phyloP scores from a whole-genome alignment of 2,329 filamentous ascomycete species.

The Oidium heveae region DNA sequence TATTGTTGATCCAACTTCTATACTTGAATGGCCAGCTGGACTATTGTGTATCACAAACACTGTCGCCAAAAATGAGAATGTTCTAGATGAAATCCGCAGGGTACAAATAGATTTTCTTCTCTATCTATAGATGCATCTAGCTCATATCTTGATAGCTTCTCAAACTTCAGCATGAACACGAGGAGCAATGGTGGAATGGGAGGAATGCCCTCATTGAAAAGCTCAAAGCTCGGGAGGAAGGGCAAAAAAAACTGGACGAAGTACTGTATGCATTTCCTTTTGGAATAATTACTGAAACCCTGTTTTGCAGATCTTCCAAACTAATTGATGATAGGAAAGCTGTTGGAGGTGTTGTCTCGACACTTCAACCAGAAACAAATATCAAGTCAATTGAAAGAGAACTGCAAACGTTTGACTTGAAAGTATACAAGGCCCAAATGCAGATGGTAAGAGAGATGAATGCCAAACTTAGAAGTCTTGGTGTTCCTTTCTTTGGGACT shows the following conservation, averaged over 20 bases:
- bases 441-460: conserved; percentile 34
- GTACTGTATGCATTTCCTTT: conserved; percentile 20
- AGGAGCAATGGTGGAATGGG: conserved; percentile 32
- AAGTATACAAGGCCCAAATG: conserved; percentile 32
- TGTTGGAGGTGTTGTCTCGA: conserved; percentile 18
- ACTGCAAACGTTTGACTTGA: conserved; percentile 30
- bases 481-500: conserved; percentile 34
- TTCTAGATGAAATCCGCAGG: conserved; percentile 19
- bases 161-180: conserved; percentile 33
- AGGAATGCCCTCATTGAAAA: conserved; percentile 24
- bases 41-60: conserved; percentile 24
- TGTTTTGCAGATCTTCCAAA: not conserved
- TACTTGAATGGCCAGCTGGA: conserved; percentile 25
- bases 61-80: conserved; percentile 19
- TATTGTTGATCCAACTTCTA: conserved; percentile 19
- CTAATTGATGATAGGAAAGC: conserved; percentile 16
- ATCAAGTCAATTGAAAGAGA: conserved; percentile 24
- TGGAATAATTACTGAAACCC: not conserved
- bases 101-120: conserved; percentile 4
- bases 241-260: conserved; percentile 26
- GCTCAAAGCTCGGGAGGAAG: conserved; percentile 24
- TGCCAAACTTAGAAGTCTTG: conserved; percentile 27
- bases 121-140: not conserved
- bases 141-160: conserved; percentile 23
- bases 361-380: conserved; percentile 8